Percentiles rank a stretch among this genome's conserved stretches.
Evolutionary conservation across 2,329 filamentous ascomycete species (phyloP).

Genomic region (Ophiocordyceps camponoti-rufipedis): DNA sequence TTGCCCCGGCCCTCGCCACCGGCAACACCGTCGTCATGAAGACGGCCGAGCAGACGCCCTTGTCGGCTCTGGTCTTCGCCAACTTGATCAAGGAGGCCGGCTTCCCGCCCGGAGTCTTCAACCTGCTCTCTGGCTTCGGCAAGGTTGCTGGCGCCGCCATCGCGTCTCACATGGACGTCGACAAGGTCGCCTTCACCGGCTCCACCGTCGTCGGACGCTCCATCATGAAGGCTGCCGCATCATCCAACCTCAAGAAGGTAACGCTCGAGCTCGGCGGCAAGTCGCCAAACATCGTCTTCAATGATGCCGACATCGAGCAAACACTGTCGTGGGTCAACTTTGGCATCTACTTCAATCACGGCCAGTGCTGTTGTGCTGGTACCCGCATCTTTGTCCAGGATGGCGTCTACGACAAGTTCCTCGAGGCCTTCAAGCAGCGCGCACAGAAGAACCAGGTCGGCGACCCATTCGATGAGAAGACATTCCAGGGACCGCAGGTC

Average conservation of each 20-base stretch:
- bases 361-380: constrained; percentile 54
- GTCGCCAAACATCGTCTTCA: constrained; percentile 65
- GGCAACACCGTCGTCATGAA: constrained; percentile 60
- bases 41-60: constrained; percentile 59
- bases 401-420: constrained; percentile 72
- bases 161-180: constrained; percentile 58
- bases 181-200: constrained; percentile 73
- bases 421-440: constrained; percentile 62
- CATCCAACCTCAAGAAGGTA: constrained; percentile 67
- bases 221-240: constrained; percentile 66
- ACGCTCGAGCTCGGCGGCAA: constrained; percentile 67
- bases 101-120: constrained; percentile 61
- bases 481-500: constrained; percentile 81
- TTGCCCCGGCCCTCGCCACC: constrained; percentile 52
- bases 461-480: constrained; percentile 60
- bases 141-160: constrained; percentile 62
- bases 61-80: constrained; percentile 48
- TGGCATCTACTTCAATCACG: constrained; percentile 48
- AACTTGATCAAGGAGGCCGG: constrained; percentile 55
- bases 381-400: constrained; percentile 79
- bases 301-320: constrained; percentile 60
- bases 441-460: constrained; percentile 60
- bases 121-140: constrained; percentile 63
- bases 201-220: constrained; percentile 54
- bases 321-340: constrained; percentile 65